Conservation (phyloP, 2,329 filamentous ascomycete species). For the Aspergillus bombycis region DNA sequence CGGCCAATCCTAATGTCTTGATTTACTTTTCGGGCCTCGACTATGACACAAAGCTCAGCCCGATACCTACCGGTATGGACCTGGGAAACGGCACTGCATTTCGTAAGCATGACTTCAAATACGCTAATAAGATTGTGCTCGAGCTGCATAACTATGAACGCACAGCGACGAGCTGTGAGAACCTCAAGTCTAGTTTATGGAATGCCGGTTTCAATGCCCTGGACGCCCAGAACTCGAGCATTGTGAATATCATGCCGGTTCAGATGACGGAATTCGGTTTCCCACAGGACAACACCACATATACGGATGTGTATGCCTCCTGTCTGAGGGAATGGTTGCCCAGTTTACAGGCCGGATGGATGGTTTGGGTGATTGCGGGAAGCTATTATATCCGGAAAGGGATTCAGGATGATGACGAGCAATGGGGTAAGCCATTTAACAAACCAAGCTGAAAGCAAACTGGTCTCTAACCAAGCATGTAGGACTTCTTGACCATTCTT, state of each 20-base stretch:
- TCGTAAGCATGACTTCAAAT: slow-evolving; percentile 41
- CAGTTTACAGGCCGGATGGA: slow-evolving; percentile 56
- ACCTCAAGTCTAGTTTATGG: slow-evolving; percentile 40
- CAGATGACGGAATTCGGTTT: slow-evolving; percentile 53
- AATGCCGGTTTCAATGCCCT: slow-evolving; percentile 48
- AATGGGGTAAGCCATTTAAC: slow-evolving; percentile 45
- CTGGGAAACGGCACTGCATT: slow-evolving; percentile 44
- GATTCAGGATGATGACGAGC: slow-evolving; percentile 59
- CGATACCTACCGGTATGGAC: slow-evolving; percentile 38
- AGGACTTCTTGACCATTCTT: slow-evolving; percentile 59
- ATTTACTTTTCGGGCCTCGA: slow-evolving; percentile 55
- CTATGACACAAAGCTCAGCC: slow-evolving; percentile 47
- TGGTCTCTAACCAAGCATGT: not conserved
- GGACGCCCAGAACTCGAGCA: slow-evolving; percentile 29
- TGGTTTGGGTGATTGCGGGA: slow-evolving; percentile 62
- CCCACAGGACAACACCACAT: slow-evolving; percentile 52
- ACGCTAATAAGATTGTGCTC: slow-evolving; percentile 49
- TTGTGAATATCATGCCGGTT: slow-evolving; percentile 44
- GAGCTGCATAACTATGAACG: slow-evolving; percentile 55
- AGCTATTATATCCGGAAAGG: slow-evolving; percentile 62
- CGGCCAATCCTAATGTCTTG: slow-evolving; percentile 47
- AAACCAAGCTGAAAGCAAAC: not conserved
- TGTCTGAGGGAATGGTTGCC: slow-evolving; percentile 57
- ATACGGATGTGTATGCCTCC: slow-evolving; percentile 54
- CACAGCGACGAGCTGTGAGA: slow-evolving; percentile 39